phyloP scores from a whole-genome alignment of 2,329 filamentous ascomycete species.

The Penicillium sp. region DNA sequence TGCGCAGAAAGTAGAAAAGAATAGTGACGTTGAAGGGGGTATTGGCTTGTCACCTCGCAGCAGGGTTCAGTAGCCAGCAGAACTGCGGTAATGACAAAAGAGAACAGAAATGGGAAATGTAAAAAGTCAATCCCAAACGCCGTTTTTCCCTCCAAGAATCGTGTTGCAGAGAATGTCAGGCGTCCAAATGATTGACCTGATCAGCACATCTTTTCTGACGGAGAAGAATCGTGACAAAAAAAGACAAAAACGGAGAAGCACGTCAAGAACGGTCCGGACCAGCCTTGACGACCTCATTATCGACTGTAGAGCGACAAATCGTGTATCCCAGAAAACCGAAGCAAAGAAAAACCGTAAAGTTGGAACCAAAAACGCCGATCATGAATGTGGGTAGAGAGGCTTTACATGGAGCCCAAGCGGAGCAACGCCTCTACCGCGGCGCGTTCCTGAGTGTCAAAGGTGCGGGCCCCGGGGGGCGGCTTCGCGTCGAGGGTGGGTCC shows the following conservation, averaged over 20 bases:
- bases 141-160: background rate
- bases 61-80: conserved; percentile 13
- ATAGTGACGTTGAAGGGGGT: background rate
- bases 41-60: conserved; percentile 4
- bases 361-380: conserved; percentile 24
- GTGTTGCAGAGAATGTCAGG: background rate
- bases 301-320: conserved; percentile 2
- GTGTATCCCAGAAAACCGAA: conserved; percentile 14
- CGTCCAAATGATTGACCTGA: background rate
- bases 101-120: background rate
- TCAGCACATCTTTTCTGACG: conserved; percentile 11
- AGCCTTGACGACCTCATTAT: conserved; percentile 30
- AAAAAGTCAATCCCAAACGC: background rate
- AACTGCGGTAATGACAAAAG: background rate
- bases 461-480: conserved; percentile 43
- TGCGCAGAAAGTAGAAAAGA: background rate
- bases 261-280: conserved; percentile 31
- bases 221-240: conserved; percentile 10
- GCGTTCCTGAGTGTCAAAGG: conserved; percentile 47
- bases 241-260: conserved; percentile 15
- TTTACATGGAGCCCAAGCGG: conserved; percentile 53
- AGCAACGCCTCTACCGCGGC: conserved; percentile 55
- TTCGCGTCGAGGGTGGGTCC: conserved; percentile 33
- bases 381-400: conserved; percentile 23
- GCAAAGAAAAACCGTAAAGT: conserved; percentile 6